Evolutionary conservation across 768 basidiomycete species (phyloP).

Genomic region (Nidularia pulvinata): DNA sequence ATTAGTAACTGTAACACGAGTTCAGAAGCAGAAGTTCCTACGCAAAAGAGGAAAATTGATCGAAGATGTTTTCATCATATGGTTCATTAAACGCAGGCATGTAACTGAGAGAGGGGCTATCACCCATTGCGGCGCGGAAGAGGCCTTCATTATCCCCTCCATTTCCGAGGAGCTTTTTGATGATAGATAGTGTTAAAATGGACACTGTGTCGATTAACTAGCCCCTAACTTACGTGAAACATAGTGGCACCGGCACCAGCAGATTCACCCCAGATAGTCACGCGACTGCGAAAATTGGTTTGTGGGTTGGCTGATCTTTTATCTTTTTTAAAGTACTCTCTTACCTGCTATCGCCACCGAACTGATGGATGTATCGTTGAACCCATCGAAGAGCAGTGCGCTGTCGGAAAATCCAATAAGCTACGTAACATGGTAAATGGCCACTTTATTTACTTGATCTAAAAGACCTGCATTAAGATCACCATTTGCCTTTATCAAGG

Average conservation of each 20-base stretch:
- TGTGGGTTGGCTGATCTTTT: not conserved
- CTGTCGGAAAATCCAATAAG: constrained; percentile 7
- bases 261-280: constrained; percentile 42
- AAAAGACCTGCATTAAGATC: constrained; percentile 33
- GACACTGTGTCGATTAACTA: too few relatives aligned
- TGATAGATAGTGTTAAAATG: not conserved
- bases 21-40: constrained; percentile 12
- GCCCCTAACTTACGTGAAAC: constrained; percentile 26
- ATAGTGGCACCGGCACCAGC: constrained; percentile 40
- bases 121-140: constrained; percentile 40
- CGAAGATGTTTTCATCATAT: constrained; percentile 30
- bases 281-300: constrained; percentile 17
- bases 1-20: not conserved
- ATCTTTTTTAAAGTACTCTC: not conserved
- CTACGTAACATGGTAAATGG: too few relatives aligned
- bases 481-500: constrained; percentile 26
- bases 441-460: constrained; percentile 27
- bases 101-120: constrained; percentile 39
- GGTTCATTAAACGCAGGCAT: constrained; percentile 26
- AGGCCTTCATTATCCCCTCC: constrained; percentile 32
- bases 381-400: constrained; percentile 35
- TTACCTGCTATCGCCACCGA: constrained; percentile 34
- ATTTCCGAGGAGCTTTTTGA: constrained; percentile 30
- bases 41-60: constrained; percentile 31
- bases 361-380: constrained; percentile 29